Evolutionary conservation across 768 basidiomycete genomes (phyloP), one percentile per base, ranked within the genome.

Genomic region (Tricholoma sp.): DNA sequence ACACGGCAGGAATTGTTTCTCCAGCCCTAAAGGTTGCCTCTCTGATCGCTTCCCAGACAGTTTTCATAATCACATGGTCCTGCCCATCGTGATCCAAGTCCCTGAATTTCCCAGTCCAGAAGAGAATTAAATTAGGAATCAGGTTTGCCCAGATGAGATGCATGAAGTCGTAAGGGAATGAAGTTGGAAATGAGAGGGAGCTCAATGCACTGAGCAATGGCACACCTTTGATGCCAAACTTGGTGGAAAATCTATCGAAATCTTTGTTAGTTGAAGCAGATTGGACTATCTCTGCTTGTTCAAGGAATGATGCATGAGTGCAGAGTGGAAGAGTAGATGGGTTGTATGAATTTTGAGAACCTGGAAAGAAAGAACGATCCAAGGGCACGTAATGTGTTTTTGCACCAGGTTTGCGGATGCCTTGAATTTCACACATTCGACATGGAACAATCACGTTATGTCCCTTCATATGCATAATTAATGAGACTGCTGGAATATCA

Each of bases 131-230:
- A 50, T 73, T 76, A 17, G 60, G 62, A 24, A 78, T 58, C 1
- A 78, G 47, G 56, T 81, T 81, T 58, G 79, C 77, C 60, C 64
- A 74, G 29, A 80, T 64, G 0, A 77, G 66, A 52, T 82, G 80
- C 74, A 81, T 80, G 63, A 79, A 77, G 52, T 82, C 79, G 57
- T 73, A 72, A 0, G 77, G 77, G 20, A 77, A 75, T 10, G 73
- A 74, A 62, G 20, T 24, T 24, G 24, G 24, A 24, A 24, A 24
- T 4, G 4, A 24, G 24, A 78, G 54, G 0, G 70, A 75, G 1
- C 61, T 50, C 1, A 79, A 66, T 11, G 20, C 12, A 34, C 34
- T 34, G 34, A 78, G 68, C 1, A 72, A 18, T 0, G 75, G 65
- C 11, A 68, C 15, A 2, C 68, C 71, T 44, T 75, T 74, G 55